These are phyloP conservation scores for Pseudoperonospora humuli DNA, from an alignment of 352 stramenopile species.

Conservation along the genomic window DNA sequence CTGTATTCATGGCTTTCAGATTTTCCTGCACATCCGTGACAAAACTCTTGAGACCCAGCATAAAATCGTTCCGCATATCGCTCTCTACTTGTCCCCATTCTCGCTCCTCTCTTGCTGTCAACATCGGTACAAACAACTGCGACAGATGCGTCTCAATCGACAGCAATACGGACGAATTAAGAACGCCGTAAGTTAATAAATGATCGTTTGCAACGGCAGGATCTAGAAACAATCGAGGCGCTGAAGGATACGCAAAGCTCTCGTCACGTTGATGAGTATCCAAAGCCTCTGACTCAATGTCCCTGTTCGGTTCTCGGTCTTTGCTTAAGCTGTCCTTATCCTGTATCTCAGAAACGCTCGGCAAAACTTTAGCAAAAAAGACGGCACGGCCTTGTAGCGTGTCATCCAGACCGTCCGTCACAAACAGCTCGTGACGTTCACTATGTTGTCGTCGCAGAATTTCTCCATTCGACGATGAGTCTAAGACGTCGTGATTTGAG, in stretches of 20 bases:
- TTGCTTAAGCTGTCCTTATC: conserved; percentile 1
- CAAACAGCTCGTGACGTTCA: conserved; percentile 58
- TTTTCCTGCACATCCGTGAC: conserved; percentile 83
- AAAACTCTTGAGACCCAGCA: conserved; percentile 73
- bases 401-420: conserved; percentile 71
- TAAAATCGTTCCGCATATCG: conserved; percentile 77
- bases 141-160: conserved; percentile 67
- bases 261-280: conserved; percentile 2
- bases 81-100: conserved; percentile 65
- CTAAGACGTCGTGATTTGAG: neutral
- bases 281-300: conserved; percentile 18
- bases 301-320: neutral
- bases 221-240: conserved; percentile 28
- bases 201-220: conserved; percentile 65
- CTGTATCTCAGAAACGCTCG: conserved; percentile 2
- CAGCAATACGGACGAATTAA: conserved; percentile 60
- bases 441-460: conserved; percentile 1
- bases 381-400: conserved; percentile 55
- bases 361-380: conserved; percentile 67
- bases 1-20: conserved; percentile 84
- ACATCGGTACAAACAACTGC: conserved; percentile 61
- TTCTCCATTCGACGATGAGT: conserved; percentile 8
- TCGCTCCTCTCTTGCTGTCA: conserved; percentile 21
- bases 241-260: conserved; percentile 10
- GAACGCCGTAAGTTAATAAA: conserved; percentile 55